A percentile compares a stretch with the other conserved stretches of the same genome.
phyloP scores from a whole-genome alignment of 164 flowering plant genomes.

The Nelumbo lutea region DNA sequence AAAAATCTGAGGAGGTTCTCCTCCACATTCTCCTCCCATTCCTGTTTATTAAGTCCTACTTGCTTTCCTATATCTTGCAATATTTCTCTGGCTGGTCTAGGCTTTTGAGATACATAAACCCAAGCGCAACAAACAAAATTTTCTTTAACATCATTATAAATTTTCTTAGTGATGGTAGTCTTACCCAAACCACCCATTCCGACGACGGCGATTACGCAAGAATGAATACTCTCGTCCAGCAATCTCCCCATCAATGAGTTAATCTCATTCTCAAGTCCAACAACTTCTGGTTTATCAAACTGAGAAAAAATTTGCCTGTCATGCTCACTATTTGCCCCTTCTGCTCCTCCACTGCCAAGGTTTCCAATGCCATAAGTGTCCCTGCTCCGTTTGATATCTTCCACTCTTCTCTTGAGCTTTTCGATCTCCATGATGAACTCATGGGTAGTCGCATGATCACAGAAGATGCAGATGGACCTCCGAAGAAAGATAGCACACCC shows the following conservation, averaged over 20 bases:
- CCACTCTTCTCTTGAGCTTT: neutral
- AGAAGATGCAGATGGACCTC: conserved; percentile 1
- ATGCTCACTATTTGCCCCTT: neutral
- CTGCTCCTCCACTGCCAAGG: neutral
- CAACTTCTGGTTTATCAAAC: conserved; percentile 10
- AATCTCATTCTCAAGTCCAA: conserved; percentile 9
- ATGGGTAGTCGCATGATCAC: neutral
- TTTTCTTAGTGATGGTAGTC: conserved; percentile 21
- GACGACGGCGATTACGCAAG: conserved; percentile 10
- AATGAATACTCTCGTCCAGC: neutral
- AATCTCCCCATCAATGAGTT: neutral
- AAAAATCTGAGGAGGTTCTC: neutral
- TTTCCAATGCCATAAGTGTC: neutral
- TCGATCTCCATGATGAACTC: conserved; percentile 7
- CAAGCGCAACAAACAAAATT: conserved; percentile 14
- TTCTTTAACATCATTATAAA: conserved; percentile 1
- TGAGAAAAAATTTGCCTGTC: conserved; percentile 8
- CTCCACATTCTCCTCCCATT: neutral
- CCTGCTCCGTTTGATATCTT: neutral
- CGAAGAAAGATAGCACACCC: neutral
- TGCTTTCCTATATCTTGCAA: neutral
- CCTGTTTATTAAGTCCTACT: neutral
- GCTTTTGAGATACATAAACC: conserved; percentile 16
- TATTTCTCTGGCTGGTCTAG: neutral
- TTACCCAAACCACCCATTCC: conserved; percentile 25